A percentile compares a stretch with the other conserved stretches of the same genome.
These are phyloP conservation scores for Conringia planisiliqua DNA, from an alignment of 345 rosid species.

Conservation along the genomic window DNA sequence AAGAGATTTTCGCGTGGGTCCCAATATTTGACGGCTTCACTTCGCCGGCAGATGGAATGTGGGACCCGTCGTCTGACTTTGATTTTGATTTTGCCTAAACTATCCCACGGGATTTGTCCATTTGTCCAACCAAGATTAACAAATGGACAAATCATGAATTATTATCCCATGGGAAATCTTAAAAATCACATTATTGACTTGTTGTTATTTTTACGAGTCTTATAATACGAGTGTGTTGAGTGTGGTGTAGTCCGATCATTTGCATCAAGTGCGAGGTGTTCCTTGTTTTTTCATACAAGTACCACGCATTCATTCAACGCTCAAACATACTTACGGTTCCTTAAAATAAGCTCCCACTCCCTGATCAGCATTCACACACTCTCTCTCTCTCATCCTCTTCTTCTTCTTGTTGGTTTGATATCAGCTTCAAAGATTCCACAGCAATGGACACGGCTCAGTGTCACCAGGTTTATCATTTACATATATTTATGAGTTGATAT, in stretches of 20 bases:
- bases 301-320: no score
- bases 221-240: no score
- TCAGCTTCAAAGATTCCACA: not conserved
- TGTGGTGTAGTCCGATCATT: no score
- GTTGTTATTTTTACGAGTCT: no score
- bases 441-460: not conserved
- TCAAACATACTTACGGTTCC: not conserved
- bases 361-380: no score
- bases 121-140: not conserved
- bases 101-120: no score
- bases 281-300: no score
- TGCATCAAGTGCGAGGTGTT: no score
- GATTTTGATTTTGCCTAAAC: not conserved
- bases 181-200: no score
- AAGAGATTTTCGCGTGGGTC: not conserved
- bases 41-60: not conserved
- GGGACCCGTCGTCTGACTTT: not conserved
- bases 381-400: not conserved
- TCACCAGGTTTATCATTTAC: not conserved
- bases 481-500: not conserved
- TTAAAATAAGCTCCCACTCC: not conserved
- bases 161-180: no score
- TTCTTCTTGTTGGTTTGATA: not conserved
- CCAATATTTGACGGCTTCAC: not conserved
- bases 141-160: not conserved